Percentiles rank a stretch among this genome's conserved stretches.
Conservation (phyloP, 2,329 filamentous ascomycete genomes). For the Aspergillus fumigatus region DNA sequence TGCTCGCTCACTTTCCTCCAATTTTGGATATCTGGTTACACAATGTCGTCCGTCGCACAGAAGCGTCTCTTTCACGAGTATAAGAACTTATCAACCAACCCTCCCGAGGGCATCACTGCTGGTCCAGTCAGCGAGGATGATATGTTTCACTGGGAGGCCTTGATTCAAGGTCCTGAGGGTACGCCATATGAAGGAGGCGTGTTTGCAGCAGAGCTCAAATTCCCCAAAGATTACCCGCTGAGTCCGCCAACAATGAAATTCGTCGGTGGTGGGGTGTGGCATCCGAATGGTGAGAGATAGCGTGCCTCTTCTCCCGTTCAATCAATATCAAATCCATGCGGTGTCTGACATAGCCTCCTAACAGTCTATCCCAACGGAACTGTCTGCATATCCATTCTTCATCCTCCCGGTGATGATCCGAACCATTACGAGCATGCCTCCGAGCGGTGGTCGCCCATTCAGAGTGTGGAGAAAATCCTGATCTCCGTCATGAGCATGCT, state of each 20-base stretch:
- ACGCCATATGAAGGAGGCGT: conserved; percentile 95
- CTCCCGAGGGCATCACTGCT: conserved; percentile 95
- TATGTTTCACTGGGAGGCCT: conserved; percentile 90
- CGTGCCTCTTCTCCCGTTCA: neutral
- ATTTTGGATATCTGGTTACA: neutral
- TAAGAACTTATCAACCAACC: conserved; percentile 85
- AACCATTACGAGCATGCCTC: conserved; percentile 97
- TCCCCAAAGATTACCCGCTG: conserved; percentile 94
- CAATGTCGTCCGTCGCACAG: conserved; percentile 49
- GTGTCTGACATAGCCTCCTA: neutral
- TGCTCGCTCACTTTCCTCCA: neutral
- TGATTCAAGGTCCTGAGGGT: conserved; percentile 91
- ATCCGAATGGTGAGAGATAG: conserved; percentile 73
- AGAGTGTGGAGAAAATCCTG: conserved; percentile 95
- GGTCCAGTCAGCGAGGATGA: conserved; percentile 92
- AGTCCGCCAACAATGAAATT: conserved; percentile 96
- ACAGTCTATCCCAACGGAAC: conserved; percentile 85
- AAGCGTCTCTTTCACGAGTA: conserved; percentile 94
- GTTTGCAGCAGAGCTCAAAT: conserved; percentile 90
- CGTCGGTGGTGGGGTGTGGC: conserved; percentile 79
- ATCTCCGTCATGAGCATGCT: conserved; percentile 98
- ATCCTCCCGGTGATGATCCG: conserved; percentile 92
- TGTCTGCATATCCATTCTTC: conserved; percentile 97
- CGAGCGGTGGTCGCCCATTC: conserved; percentile 94
- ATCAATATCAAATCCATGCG: neutral